phyloP scores from a whole-genome alignment of 805 yeast species.

The Yarrowia keelungensis region DNA sequence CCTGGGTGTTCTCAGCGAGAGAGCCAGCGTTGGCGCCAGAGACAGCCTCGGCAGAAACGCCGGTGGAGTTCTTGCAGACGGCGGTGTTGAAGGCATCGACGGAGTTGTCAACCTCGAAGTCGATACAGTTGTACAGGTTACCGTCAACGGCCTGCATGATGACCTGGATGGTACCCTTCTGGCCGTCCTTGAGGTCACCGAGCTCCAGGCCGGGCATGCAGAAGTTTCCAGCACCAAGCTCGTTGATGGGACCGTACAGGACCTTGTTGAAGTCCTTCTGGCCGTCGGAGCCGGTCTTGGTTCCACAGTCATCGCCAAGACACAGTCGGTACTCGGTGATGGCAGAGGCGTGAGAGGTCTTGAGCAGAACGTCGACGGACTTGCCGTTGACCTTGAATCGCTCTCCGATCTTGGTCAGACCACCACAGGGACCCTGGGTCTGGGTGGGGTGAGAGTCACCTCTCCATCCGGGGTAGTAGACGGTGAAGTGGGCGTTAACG shows the following conservation, averaged over 20 bases:
- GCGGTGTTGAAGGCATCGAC: constrained; percentile 41
- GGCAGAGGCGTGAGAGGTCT: constrained; percentile 43
- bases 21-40: constrained; percentile 42
- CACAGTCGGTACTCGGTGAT: constrained; percentile 43
- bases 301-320: constrained; percentile 42
- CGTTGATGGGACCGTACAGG: constrained; percentile 42
- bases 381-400: constrained; percentile 44
- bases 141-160: constrained; percentile 45
- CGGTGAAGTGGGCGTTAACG: constrained; percentile 46
- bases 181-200: constrained; percentile 40
- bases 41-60: constrained; percentile 43
- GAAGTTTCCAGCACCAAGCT: constrained; percentile 45
- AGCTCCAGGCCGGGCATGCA: constrained; percentile 44
- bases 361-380: constrained; percentile 41
- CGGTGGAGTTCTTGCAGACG: constrained; percentile 45
- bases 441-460: constrained; percentile 46
- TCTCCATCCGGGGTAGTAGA: constrained; percentile 44
- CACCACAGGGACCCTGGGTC: constrained; percentile 46
- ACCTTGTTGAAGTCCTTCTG: constrained; percentile 43
- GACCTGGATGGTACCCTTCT: constrained; percentile 46
- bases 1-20: constrained; percentile 32
- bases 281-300: constrained; percentile 21
- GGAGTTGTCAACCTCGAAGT: constrained; percentile 42
- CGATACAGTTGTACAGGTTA: constrained; percentile 47
- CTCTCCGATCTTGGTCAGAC: constrained; percentile 40